Percentiles rank a stretch among this genome's conserved stretches.
Evolutionary conservation across 1,284 basidiomycete species (phyloP).

Genomic region (Ustilago loliicola): DNA sequence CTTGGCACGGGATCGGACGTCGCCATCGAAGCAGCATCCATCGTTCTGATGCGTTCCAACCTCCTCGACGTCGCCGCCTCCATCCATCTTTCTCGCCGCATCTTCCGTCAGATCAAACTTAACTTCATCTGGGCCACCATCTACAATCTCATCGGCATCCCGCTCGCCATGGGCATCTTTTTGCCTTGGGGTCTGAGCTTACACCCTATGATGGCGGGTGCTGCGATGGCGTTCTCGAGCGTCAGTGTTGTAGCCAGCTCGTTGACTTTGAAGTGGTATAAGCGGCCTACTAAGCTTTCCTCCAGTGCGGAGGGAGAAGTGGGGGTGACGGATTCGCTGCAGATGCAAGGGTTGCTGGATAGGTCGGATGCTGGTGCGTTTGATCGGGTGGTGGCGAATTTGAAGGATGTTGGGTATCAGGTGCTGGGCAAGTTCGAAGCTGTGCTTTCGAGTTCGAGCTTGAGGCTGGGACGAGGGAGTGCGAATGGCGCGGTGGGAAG

Average conservation of each 20-base stretch:
- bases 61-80: slow-evolving; percentile 96
- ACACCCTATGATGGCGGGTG: slow-evolving; percentile 97
- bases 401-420: slow-evolving; percentile 51
- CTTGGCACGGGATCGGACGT: slow-evolving; percentile 95
- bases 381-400: slow-evolving; percentile 43
- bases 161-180: slow-evolving; percentile 97
- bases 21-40: slow-evolving; percentile 96
- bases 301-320: not conserved
- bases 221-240: slow-evolving; percentile 96
- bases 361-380: slow-evolving; percentile 46
- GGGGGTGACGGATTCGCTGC: slow-evolving; percentile 17
- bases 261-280: slow-evolving; percentile 79
- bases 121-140: slow-evolving; percentile 71
- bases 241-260: slow-evolving; percentile 95
- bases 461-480: slow-evolving; percentile 20
- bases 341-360: slow-evolving; percentile 38
- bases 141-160: slow-evolving; percentile 94
- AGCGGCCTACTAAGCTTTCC: slow-evolving; percentile 55
- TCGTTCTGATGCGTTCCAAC: slow-evolving; percentile 96
- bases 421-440: slow-evolving; percentile 46
- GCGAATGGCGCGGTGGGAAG: not conserved
- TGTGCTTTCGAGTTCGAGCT: slow-evolving; percentile 13
- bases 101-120: slow-evolving; percentile 89
- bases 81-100: slow-evolving; percentile 87
- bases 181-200: slow-evolving; percentile 91